Base-by-base conservation (phyloP, 2,329 filamentous ascomycete species). In the Lecanicillium sp. region DNA sequence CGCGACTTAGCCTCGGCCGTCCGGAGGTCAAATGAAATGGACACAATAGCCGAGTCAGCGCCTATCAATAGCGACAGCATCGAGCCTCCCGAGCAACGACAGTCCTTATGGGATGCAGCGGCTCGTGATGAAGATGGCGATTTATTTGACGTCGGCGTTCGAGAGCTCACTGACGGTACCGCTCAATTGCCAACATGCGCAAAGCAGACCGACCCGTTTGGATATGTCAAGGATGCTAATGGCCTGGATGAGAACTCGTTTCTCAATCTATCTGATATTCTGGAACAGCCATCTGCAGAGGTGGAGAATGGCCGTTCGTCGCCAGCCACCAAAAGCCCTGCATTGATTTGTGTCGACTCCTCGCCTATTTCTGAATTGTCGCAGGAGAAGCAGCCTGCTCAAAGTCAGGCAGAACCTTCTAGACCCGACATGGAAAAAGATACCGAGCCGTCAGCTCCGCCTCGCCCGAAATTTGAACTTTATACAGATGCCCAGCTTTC, bases 31-130 rank as follows among this genome's bases (percentile, higher is more conserved):
- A 80, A 77, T 22, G 42, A 52, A 2, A 49, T 58, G 13, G 55
- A 60, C 4, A 48, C 63, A 15, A 56, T 68, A 32, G 56, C 63
- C 2, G 67, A 69, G 33, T 53, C 44, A 27, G 66, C 55, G 2
- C 50, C 54, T 1, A 42, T 64, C n/a, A 58, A 65, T 18, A 65
- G 63, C 42, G 63, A 64, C 30, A 45, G 48, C 0, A 45, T 62
- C 16, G 62, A 63, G 29, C 52, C 53, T 9, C 45, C 49, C 4
- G 52, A 57, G 35, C 44, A 42, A 17, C 52, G 51, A 18, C 46
- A 51, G 5, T 68, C 72, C 39, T 64, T 92, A 2, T 94, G 87
- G 87, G 68, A 70, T 42, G 80, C 78, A 29, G 80, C 78, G 5
- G 75, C 83, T 17, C 71, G 85, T 46, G 78, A 85, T 51, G 62